Base-by-base conservation (phyloP, 176 grass and related monocot genomes). In the Phragmites australis region DNA sequence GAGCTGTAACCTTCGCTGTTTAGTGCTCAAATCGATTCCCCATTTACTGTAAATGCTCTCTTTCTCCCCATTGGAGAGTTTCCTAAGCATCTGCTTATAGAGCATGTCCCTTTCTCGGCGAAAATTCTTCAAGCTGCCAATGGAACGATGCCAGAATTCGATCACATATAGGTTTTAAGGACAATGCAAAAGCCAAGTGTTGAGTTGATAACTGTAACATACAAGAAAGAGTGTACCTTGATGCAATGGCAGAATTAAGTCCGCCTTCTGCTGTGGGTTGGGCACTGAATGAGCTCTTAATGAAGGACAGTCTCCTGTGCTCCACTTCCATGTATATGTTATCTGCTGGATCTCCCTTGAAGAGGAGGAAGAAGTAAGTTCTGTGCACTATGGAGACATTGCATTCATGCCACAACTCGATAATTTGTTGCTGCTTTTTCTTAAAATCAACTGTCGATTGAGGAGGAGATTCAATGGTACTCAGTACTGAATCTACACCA, bases 291-390 rank as follows among this genome's bases (percentile, higher is more conserved):
- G 79, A 85, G 53, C 50, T 93, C 42, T 81, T 89, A 50, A 99
- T 83, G 85, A 95, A 93, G 69, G 86, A 89, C 26, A 99, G 57
- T 63, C 96, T 85, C 82, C 96, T 93, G 66, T 85, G 83, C 70
- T 99, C 96, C 34, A 99, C 90, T 86, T 94, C 90, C 88, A 95
- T 84, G 84, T 99, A 99, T 57, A 99, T 85, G 25, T 85, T 84
- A 40, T 99, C 96, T 31, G 84, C 81, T 12, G 88, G 86, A 54
- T 99, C 96, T 26, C 96, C 96, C 69, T 91, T 93, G 88, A 99
- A 99, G 48, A 99, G 90, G 23, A 99, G 83, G 75, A 95, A 93
- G 76, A 99, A 94, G 72, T 91, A 94, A 40, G 90, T 86, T 27
- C 96, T 84, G 76, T 95, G 96, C 43, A 88, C 88, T 10, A 95